Base-by-base conservation (phyloP, 2,329 filamentous ascomycete species). In the Talaromyces pinophilus region DNA sequence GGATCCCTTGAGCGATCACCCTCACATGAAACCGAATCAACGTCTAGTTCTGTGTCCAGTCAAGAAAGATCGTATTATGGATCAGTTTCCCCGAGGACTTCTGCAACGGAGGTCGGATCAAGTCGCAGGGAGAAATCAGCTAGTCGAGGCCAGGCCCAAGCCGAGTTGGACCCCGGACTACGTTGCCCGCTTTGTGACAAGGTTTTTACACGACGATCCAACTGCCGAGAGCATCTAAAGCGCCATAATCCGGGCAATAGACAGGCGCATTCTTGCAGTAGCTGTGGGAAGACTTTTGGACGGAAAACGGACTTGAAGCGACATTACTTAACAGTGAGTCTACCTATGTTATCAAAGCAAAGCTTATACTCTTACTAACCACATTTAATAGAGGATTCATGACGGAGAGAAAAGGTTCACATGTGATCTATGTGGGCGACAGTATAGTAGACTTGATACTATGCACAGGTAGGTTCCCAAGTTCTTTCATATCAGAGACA, bases 161-260 rank as follows among this genome's bases (percentile, higher is more conserved):
- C 13, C 59, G 52, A 57, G 5, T n/a, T 57, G 33, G 65, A 67
- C 15, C 17, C 71, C 89, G 87, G 90, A 90, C 64, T 91, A 88
- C 71, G 87, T 69, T 96, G 93, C 74, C 84, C 88, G 67, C 83
- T 88, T 1, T 97, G 93, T 74, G 88, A 89, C 6, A 92, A 90
- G 76, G 85, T 90, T 17, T 96, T 96, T 76, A 92, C 91, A 70
- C 84, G 93, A 68, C 90, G 87, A 72, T 96, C 94, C 81, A 96
- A 96, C 79, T 92, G 89, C 80, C 93, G 91, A 73, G 90, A 92
- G 35, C 93, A 96, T 76, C 85, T 93, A 84, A 90, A 93, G 73
- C 93, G 89, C 0, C 93, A 97, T 74, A 88, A 95, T 73, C 88
- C 91, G 15, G 85, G 86, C 67, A 85, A 90, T 65, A 86, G 87